Conservation (phyloP, 345 rosid species). For the Salix viminalis region DNA sequence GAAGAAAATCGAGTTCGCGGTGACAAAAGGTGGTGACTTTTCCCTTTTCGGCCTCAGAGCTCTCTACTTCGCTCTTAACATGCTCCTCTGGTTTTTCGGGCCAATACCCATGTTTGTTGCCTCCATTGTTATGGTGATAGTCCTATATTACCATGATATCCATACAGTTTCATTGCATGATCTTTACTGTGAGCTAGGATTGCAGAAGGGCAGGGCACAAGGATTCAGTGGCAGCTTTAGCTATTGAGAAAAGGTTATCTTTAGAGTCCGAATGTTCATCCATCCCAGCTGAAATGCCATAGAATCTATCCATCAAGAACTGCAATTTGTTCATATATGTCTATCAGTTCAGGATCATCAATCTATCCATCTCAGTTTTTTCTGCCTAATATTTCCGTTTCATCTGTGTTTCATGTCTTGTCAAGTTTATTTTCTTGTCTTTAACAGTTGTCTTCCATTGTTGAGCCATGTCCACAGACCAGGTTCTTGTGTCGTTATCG, state of each 20-base stretch:
- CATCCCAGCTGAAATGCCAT: no score
- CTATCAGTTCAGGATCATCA: no score
- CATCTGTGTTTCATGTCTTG: no score
- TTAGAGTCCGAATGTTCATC: not conserved
- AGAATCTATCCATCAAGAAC: no score
- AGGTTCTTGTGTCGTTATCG: no score
- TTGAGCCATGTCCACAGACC: no score
- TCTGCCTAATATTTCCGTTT: no score
- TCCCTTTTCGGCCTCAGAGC: constrained; percentile 19
- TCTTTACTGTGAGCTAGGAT: not conserved
- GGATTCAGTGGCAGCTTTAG: not conserved
- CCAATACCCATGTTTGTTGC: constrained; percentile 28
- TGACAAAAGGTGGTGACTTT: constrained; percentile 12
- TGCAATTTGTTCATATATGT: no score
- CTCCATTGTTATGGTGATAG: constrained; percentile 14
- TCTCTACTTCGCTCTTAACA: constrained; percentile 21
- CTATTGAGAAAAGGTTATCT: not conserved
- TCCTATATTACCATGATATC: constrained; percentile 20
- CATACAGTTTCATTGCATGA: constrained; percentile 17
- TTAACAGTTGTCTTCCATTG: no score
- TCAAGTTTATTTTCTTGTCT: no score
- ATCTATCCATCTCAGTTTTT: no score
- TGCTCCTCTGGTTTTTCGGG: constrained; percentile 28
- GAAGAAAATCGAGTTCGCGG: constrained; percentile 19
- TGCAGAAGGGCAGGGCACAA: not conserved